phyloP scores from a whole-genome alignment of 2,329 filamentous ascomycete genomes.

The Stemphylium lycopersici region DNA sequence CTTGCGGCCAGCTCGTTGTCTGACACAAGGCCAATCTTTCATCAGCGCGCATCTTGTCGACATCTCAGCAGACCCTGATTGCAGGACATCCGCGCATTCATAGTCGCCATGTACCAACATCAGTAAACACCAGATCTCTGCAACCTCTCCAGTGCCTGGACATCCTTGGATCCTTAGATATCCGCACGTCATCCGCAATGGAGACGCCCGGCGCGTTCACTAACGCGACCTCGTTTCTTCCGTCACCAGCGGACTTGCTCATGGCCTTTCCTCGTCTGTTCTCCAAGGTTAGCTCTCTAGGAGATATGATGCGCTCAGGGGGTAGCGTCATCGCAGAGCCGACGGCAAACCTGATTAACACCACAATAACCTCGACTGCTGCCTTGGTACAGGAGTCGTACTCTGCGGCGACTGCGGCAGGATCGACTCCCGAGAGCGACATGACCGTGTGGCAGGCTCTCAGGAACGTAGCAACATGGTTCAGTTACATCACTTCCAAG shows the following conservation, averaged over 20 bases:
- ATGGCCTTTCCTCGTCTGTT: conserved; percentile 73
- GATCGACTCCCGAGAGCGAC: conserved; percentile 36
- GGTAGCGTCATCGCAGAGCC: conserved; percentile 66
- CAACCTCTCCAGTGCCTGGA: not conserved
- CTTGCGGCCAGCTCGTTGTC: conserved; percentile 11
- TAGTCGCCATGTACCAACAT: conserved; percentile 5
- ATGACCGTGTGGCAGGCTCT: conserved; percentile 57
- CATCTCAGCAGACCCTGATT: not conserved
- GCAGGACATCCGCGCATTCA: not conserved
- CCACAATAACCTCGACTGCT: conserved; percentile 45
- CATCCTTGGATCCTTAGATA: conserved; percentile 19
- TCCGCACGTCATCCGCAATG: conserved; percentile 27
- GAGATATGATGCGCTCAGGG: conserved; percentile 62
- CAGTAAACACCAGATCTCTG: not conserved
- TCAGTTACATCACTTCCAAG: conserved; percentile 70
- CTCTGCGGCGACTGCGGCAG: conserved; percentile 50
- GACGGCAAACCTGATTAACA: conserved; percentile 56
- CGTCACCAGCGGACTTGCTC: conserved; percentile 71
- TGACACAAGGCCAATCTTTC: conserved; percentile 1
- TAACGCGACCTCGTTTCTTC: conserved; percentile 51
- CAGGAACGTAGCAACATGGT: conserved; percentile 81
- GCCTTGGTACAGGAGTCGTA: conserved; percentile 51
- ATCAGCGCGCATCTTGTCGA: not conserved
- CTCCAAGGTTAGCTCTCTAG: conserved; percentile 69
- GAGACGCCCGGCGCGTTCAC: conserved; percentile 29